Conservation (phyloP, 2,329 filamentous ascomycete species). For the Fusarium musae region DNA sequence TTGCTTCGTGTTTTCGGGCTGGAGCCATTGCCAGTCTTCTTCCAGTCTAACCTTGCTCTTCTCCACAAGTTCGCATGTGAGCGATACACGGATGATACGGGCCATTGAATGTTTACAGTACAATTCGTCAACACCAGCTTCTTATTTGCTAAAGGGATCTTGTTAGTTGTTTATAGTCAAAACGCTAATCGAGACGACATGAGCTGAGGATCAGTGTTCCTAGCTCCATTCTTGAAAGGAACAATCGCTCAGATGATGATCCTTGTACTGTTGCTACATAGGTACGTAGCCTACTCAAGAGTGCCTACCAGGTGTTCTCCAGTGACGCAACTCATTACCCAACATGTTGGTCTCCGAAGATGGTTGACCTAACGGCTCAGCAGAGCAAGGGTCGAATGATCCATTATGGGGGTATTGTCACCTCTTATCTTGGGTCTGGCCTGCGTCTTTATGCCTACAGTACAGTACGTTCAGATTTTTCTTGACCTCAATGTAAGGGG, state of each 20-base stretch:
- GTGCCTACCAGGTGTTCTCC: not conserved
- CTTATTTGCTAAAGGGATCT: not conserved
- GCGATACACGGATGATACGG: conserved; percentile 14
- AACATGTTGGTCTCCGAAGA: not conserved
- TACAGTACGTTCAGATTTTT: conserved; percentile 1
- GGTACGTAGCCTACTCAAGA: not conserved
- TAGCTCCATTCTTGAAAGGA: not conserved
- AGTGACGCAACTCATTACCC: not conserved
- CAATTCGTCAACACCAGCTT: conserved; percentile 10
- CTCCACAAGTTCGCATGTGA: conserved; percentile 2
- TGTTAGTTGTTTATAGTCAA: not conserved
- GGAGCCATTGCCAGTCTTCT: not conserved
- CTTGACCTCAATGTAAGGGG: conserved; percentile 18
- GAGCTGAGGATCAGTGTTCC: not conserved
- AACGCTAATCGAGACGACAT: conserved; percentile 6
- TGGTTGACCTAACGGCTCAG: not conserved
- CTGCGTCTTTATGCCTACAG: not conserved
- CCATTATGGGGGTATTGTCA: not conserved
- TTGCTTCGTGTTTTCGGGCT: not conserved
- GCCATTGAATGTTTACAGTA: conserved; percentile 8
- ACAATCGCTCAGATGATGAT: not conserved
- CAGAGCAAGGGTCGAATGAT: not conserved
- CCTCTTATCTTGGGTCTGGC: not conserved
- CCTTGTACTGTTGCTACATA: not conserved
- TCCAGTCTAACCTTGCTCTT: not conserved